Evolutionary conservation across 306 rosid genomes (phyloP), one percentile per base, ranked within the genome.

Genomic region (Rosa multiflora): DNA sequence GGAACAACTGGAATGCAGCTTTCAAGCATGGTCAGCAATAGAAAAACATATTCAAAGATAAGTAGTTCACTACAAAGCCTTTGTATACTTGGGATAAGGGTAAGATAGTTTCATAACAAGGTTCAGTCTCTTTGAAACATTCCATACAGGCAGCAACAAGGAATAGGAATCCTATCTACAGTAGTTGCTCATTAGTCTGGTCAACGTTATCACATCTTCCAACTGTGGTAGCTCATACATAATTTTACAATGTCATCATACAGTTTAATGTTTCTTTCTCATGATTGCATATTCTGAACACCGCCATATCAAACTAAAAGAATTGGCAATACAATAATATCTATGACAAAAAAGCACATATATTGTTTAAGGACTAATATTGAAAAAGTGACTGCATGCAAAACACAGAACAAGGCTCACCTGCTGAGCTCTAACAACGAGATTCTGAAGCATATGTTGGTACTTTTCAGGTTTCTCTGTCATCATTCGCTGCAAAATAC

Each of bases 361-460:
- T 9, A 66, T 23, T 23, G 32, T 43, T 67, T 15, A 51, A 43
- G 56, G 51, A 56, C 43, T 40, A 63, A 74, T 55, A 39, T 74
- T 5, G 8, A 44, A 73, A 56, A 18, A 40, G 55, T 42, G 35
- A 68, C 62, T 78, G 72, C 80, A 80, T 73, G 78, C 75, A 77
- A 73, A 64, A 77, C 47, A 85, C 68, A 70, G 76, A 71, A 72
- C 71, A 74, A 26, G 20, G n/a, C 78, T 80, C 88, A 96, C 99
- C 99, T 96, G 99, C 87, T 96, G 99, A 83, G 99, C 99, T 87
- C 89, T 90, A 70, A 93, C 92, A 63, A 96, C 87, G 74, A 96
- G 98, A 89, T 87, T 93, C 83, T 96, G 98, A 87, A 96, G 97
- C 94, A 93, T 91, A 85, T 91, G 82, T 62, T 96, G 99, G 89